Conservation (phyloP, 768 basidiomycete genomes). For the Neoboletus subvelutipes region DNA sequence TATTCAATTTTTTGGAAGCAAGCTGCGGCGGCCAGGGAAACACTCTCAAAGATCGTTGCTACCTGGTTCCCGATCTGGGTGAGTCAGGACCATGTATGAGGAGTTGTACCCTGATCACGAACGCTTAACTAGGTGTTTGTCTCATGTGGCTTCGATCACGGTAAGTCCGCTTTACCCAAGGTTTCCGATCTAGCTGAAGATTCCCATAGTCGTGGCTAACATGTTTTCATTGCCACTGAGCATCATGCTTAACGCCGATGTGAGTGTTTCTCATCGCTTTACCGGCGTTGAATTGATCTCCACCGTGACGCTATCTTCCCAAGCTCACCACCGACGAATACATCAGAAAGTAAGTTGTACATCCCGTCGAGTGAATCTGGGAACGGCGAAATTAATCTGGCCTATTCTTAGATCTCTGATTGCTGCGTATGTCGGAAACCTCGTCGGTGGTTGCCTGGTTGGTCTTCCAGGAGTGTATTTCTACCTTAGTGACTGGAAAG, state of each 20-base stretch:
- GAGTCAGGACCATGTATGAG: constrained; percentile 13
- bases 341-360: constrained; percentile 57
- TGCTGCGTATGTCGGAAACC: constrained; percentile 64
- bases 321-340: constrained; percentile 46
- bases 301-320: background rate
- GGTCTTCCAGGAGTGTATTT: constrained; percentile 65
- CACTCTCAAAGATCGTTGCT: constrained; percentile 66
- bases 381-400: background rate
- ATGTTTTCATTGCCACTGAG: constrained; percentile 74
- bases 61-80: constrained; percentile 80
- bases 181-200: background rate
- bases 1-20: constrained; percentile 43
- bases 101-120: background rate
- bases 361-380: background rate
- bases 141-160: constrained; percentile 69
- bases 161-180: constrained; percentile 33
- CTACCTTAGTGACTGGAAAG: constrained; percentile 53
- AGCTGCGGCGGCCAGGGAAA: constrained; percentile 66
- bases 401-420: constrained; percentile 51
- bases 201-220: constrained; percentile 58
- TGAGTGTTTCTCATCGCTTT: constrained; percentile 34
- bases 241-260: constrained; percentile 68
- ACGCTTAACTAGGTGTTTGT: constrained; percentile 55
- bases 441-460: constrained; percentile 63
- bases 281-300: constrained; percentile 1